A percentile compares a stretch with the other conserved stretches of the same genome.
Evolutionary conservation across 805 yeast species (phyloP).

Genomic region (Clavispora carvajalis): DNA sequence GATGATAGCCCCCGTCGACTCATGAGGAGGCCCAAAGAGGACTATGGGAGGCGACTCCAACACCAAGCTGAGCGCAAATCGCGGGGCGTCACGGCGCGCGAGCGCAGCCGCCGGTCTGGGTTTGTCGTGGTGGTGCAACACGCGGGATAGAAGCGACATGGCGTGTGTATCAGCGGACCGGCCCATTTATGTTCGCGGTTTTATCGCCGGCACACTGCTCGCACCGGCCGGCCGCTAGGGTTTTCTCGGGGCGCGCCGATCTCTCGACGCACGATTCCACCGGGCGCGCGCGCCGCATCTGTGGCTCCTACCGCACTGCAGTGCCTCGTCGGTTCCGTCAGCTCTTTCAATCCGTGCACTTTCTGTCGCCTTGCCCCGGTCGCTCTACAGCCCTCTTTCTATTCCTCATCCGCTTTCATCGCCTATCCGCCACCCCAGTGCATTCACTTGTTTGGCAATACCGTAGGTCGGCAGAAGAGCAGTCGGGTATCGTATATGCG

Average conservation of each 20-base stretch:
- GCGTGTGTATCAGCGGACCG: neutral
- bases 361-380: too few species aligned
- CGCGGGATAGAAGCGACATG: conserved; percentile 22
- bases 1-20: conserved; percentile 79
- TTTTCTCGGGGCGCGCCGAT: neutral
- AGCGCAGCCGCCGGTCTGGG: conserved; percentile 2
- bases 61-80: conserved; percentile 48
- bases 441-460: too few species aligned
- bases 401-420: too few species aligned
- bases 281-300: too few species aligned
- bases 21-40: conserved; percentile 71
- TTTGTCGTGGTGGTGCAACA: conserved; percentile 16
- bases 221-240: neutral
- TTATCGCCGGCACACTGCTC: neutral
- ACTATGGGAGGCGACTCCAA: conserved; percentile 91
- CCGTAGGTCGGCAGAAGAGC: too few species aligned
- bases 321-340: too few species aligned
- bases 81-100: conserved; percentile 10
- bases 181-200: neutral
- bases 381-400: too few species aligned
- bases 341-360: too few species aligned
- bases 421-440: too few species aligned
- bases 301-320: too few species aligned
- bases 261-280: too few species aligned
- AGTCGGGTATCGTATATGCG: too few species aligned